Evolutionary conservation across 352 stramenopile species (phyloP).

Genomic region (Elongisporangium anandrum): DNA sequence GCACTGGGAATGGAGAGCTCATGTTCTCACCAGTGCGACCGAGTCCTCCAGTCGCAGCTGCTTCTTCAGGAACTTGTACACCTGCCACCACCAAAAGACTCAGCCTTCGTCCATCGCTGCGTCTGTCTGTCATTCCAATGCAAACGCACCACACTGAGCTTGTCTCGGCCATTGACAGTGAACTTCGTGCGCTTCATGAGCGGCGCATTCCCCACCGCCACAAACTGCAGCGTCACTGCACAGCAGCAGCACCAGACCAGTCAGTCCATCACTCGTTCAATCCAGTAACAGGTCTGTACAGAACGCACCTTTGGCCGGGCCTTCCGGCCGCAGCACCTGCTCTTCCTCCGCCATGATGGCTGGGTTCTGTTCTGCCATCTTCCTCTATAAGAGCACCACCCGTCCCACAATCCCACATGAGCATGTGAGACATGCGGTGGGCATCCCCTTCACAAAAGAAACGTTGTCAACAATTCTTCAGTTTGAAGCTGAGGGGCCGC

Average conservation of each 20-base stretch:
- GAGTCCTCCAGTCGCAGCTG: constrained; percentile 73
- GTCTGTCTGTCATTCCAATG: neutral
- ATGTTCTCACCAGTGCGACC: constrained; percentile 51
- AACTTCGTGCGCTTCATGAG: constrained; percentile 89
- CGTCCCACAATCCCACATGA: neutral
- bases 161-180: constrained; percentile 68
- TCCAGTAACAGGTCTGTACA: neutral
- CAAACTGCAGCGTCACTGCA: constrained; percentile 85
- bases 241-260: too few relatives aligned
- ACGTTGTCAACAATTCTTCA: constrained; percentile 2
- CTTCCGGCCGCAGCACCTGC: constrained; percentile 7
- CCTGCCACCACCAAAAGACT: constrained; percentile 19
- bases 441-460: neutral
- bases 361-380: too few relatives aligned
- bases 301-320: constrained; percentile 11
- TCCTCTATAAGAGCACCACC: neutral
- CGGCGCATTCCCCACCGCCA: constrained; percentile 70
- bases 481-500: constrained; percentile 12
- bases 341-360: constrained; percentile 2
- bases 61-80: constrained; percentile 85
- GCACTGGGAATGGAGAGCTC: neutral
- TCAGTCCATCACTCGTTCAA: neutral
- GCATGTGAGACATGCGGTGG: constrained; percentile 3
- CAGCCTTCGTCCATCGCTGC: neutral
- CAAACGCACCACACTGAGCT: constrained; percentile 56